Conservation (phyloP, 345 rosid genomes). For the Melaleuca alternifolia region DNA sequence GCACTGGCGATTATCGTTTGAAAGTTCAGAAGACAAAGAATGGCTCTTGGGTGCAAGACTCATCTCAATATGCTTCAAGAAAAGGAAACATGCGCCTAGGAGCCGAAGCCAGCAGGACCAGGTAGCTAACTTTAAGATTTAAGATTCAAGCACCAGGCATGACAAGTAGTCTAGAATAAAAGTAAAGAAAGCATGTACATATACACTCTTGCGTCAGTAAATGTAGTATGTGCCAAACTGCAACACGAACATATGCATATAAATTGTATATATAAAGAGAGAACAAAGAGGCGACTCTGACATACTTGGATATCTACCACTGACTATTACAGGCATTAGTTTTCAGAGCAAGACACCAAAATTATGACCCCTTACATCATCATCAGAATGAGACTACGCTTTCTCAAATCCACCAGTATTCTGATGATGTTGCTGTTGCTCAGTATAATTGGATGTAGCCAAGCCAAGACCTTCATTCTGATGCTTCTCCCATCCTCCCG, state of each 20-base stretch:
- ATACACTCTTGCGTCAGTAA: not conserved
- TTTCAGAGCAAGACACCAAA: not conserved
- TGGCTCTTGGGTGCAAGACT: not conserved
- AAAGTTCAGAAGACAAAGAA: not conserved
- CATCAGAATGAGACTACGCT: conserved; percentile 7
- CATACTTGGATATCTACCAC: not conserved
- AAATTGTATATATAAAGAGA: not conserved
- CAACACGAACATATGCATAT: not conserved
- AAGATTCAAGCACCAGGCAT: not conserved
- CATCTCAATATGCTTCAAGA: not conserved
- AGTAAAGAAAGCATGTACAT: not conserved
- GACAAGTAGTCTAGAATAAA: not conserved
- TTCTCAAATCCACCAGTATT: conserved; percentile 32
- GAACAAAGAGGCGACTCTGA: not conserved
- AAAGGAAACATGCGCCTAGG: not conserved
- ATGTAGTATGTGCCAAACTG: not conserved
- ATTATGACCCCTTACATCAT: not conserved
- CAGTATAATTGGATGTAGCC: conserved; percentile 31
- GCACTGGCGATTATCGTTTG: not conserved
- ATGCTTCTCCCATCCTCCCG: conserved; percentile 96
- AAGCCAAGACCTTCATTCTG: conserved; percentile 66
- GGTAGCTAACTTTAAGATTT: not conserved
- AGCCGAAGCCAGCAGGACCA: not conserved
- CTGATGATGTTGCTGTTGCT: conserved; percentile 26
- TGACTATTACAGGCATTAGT: not conserved